A percentile compares a stretch with the other conserved stretches of the same genome.
Evolutionary conservation across 2,329 filamentous ascomycete species (phyloP).

Genomic region (Anthostomella pinea): DNA sequence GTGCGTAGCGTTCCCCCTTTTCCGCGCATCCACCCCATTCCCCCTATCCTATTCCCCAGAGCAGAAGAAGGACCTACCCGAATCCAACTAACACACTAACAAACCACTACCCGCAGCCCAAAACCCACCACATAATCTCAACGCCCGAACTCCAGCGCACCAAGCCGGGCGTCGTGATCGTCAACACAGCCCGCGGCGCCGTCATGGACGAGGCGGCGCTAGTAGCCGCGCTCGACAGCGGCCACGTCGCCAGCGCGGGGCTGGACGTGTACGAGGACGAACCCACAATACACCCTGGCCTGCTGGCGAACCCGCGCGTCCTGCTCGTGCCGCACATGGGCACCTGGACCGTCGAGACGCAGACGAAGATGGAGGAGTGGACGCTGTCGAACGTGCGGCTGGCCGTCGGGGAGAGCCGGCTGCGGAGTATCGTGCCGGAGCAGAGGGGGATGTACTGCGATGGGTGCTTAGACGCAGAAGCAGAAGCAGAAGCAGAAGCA

Average conservation of each 20-base stretch:
- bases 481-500: neutral
- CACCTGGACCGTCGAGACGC: slow-evolving; percentile 66
- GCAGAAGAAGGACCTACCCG: no score
- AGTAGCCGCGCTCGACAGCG: slow-evolving; percentile 67
- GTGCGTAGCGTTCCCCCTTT: slow-evolving; percentile 45
- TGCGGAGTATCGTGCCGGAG: slow-evolving; percentile 71
- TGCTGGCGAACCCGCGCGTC: slow-evolving; percentile 68
- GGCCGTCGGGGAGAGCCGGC: slow-evolving; percentile 58
- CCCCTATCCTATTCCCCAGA: no score
- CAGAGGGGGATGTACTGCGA: slow-evolving; percentile 43
- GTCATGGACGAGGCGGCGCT: slow-evolving; percentile 80
- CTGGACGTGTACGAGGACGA: slow-evolving; percentile 84
- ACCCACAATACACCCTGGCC: slow-evolving; percentile 69
- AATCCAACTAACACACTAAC: no score
- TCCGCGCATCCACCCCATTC: neutral
- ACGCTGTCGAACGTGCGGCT: slow-evolving; percentile 61
- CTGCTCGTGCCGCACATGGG: slow-evolving; percentile 67
- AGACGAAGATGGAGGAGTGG: slow-evolving; percentile 64
- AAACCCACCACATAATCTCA: slow-evolving; percentile 75
- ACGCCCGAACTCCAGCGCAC: slow-evolving; percentile 68
- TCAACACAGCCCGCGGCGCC: slow-evolving; percentile 81
- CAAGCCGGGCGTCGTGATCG: slow-evolving; percentile 73
- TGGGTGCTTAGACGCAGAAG: neutral
- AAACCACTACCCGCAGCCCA: slow-evolving; percentile 40
- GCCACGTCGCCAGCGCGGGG: slow-evolving; percentile 68